These are phyloP conservation scores for Capsella rubella DNA, from an alignment of 441 rosid genomes.

Conservation along the genomic window DNA sequence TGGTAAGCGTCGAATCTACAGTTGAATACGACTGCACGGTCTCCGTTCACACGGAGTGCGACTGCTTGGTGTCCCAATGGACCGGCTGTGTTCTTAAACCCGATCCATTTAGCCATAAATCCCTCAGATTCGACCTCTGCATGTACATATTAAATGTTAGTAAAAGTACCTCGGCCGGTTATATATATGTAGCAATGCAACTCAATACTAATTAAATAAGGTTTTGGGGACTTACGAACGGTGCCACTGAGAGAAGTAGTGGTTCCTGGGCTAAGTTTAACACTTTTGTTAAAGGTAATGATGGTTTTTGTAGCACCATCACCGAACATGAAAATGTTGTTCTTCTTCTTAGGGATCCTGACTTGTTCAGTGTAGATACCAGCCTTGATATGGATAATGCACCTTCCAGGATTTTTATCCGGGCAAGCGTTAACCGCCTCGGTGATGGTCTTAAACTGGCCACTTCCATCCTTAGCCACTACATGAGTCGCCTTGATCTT, in stretches of 20 bases:
- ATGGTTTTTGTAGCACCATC: constrained; percentile 65
- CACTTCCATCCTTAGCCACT: constrained; percentile 66
- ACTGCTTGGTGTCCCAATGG: constrained; percentile 66
- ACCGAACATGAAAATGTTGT: constrained; percentile 48
- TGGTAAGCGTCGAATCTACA: constrained; percentile 71
- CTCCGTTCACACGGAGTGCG: constrained; percentile 61
- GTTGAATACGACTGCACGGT: constrained; percentile 64
- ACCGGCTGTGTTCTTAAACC: constrained; percentile 67
- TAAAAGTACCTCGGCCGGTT: background rate
- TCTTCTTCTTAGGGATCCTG: constrained; percentile 39
- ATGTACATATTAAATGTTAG: background rate
- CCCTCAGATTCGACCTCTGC: constrained; percentile 61
- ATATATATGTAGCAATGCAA: background rate
- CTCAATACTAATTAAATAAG: background rate
- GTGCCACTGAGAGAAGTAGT: constrained; percentile 47
- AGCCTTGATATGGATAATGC: constrained; percentile 55
- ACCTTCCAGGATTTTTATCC: constrained; percentile 50
- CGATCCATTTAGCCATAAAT: constrained; percentile 61
- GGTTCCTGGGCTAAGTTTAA: constrained; percentile 37
- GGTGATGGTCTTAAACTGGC: constrained; percentile 49
- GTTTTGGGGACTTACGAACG: constrained; percentile 44
- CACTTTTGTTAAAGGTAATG: constrained; percentile 52
- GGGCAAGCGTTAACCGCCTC: constrained; percentile 54
- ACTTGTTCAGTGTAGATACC: constrained; percentile 51
- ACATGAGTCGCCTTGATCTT: constrained; percentile 48